phyloP scores from a whole-genome alignment of 192 early-diverging fungal species.

The Podila minutissima region DNA sequence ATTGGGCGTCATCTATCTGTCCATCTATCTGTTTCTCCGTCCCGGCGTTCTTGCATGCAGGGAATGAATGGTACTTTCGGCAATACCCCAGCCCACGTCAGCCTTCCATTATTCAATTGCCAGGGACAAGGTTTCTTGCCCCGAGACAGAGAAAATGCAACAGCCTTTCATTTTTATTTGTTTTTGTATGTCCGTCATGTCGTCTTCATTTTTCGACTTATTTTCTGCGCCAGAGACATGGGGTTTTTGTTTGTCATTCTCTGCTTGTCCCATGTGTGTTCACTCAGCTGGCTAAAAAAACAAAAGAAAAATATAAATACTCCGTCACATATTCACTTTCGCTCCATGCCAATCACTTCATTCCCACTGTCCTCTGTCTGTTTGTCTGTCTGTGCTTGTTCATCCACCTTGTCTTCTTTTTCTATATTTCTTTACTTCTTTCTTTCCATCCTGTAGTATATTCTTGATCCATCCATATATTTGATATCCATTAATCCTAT shows the following conservation, averaged over 20 bases:
- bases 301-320: neutral
- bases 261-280: too few relatives aligned
- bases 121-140: neutral
- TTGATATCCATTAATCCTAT: neutral
- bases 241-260: neutral
- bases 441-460: neutral
- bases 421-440: neutral
- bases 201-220: too few relatives aligned
- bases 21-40: neutral
- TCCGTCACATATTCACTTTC: too few relatives aligned
- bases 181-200: too few relatives aligned
- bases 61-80: neutral
- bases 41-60: neutral
- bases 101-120: neutral
- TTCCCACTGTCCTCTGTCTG: neutral
- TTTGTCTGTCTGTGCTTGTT: neutral
- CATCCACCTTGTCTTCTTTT: neutral
- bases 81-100: neutral
- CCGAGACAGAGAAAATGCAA: too few relatives aligned
- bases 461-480: neutral
- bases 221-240: neutral
- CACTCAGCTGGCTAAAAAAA: too few relatives aligned
- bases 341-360: neutral
- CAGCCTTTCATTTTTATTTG: too few relatives aligned
- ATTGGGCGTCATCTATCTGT: neutral